Evolutionary conservation across 1,139 yeast genomes (phyloP), one percentile per base, ranked within the genome.

Genomic region (Scheffersomyces titani): DNA sequence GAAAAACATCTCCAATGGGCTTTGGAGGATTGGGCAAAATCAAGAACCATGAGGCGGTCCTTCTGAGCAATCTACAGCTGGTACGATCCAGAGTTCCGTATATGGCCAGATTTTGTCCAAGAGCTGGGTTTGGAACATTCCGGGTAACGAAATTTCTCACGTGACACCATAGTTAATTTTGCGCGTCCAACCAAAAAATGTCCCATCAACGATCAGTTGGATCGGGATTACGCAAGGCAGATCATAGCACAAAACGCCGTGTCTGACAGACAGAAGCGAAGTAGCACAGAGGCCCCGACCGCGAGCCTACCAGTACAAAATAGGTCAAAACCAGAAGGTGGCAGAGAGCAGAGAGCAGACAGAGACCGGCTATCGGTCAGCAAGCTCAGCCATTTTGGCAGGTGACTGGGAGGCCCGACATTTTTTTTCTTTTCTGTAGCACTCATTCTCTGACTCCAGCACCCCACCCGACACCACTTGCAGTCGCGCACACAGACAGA

Each of bases 201-300:
- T n/a, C n/a, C n/a, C n/a, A n/a, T n/a, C n/a, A n/a, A 30, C 40
- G 40, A 9, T 30, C 40, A 30, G 40, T 30, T 30, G 40, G 40
- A 30, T 30, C 40, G 40, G 36, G 40, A 30, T 30, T 30, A 57
- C 61, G 57, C 61, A 59, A 59, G 57, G 57, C 57, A 55, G 53
- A 59, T 57, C 58, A 54, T 59, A 54, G 61, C 61, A 59, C 61
- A 59, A 59, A 59, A 59, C 59, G 40, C 40, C 40, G 40, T 30
- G 13, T 30, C 40, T 30, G 40, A 30, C 40, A 30, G 40, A 30
- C 40, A 30, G 40, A 30, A 30, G 40, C 40, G 40, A 30, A 30
- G 40, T 30, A 30, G 40, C 40, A 30, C 40, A 30, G 40, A 30
- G 40, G 16, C 40, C 40, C 11, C 16, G n/a, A n/a, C n/a, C n/a